Base-by-base conservation (phyloP, 306 rosid genomes). In the Hippophae rhamnoides region DNA sequence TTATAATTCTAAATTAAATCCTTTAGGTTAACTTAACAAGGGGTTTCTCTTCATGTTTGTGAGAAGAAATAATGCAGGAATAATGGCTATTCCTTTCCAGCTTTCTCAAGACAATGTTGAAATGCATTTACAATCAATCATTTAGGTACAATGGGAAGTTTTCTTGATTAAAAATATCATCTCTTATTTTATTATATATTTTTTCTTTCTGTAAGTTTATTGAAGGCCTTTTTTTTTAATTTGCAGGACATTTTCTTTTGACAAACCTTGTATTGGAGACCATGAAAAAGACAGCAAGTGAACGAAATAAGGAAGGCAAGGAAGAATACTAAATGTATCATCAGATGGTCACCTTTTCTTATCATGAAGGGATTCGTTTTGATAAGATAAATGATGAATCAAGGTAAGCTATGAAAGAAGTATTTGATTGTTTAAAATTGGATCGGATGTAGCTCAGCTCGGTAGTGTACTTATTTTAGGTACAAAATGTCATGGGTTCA, bases 101-200 rank as follows among this genome's bases (percentile, higher is more conserved):
- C 89, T 84, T 62, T 82, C 89, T 41, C 64, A 73, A 72, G 94
- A 90, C 67, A 72, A 78, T 66, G 81, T 90, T 52, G 95, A 84
- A 60, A 62, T 84, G 71, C 95, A 89, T 86, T 86, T 67, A 93
- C 97, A 58, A 84, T 87, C 56, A 89, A 89, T 75, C 95, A 89
- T 73, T 65, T 89, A 62, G 87, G 95, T 84, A 72, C 13, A 26
- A 41, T 31, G 38, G 38, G 38, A 31, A 2, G 38, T 31, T 31
- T 31, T 31, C 38, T 2, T 31, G 4, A 31, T 31, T 31, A 31
- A 31, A 31, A 27, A 1, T 31, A 31, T 31, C 38, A 2, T 31
- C 38, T 27, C 38, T 31, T 1, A 31, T 58, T 41, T 48, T 18
- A 18, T 18, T 18, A 18, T 18, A 18, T 45, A 14, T 25, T 54